Conservation (phyloP, 23 red algal genomes). For the Gracilariopsis chorda region DNA sequence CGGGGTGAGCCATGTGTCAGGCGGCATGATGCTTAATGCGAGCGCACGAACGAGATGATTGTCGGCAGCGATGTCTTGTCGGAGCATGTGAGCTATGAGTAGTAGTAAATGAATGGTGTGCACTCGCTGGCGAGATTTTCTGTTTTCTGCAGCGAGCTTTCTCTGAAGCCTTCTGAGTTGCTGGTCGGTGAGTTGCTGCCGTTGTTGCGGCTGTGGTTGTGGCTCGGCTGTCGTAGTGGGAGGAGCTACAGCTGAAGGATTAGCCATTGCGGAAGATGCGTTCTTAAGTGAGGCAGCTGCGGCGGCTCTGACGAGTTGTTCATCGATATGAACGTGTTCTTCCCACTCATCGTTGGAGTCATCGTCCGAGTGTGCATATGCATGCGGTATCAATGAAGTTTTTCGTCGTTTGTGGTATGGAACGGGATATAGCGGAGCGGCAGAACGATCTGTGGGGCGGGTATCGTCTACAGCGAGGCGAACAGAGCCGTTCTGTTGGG, state of each 20-base stretch:
- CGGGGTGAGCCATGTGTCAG: conserved; percentile 1
- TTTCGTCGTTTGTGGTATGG: conserved; percentile 39
- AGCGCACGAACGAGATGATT: neutral
- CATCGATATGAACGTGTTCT: conserved; percentile 49
- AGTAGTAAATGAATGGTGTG: conserved; percentile 41
- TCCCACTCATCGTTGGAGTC: conserved; percentile 71
- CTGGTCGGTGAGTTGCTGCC: neutral
- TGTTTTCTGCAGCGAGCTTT: neutral
- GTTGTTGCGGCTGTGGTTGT: neutral
- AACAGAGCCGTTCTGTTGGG: no score
- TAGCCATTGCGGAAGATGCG: neutral
- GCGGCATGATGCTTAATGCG: conserved; percentile 11
- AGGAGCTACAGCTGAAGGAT: neutral
- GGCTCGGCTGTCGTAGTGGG: neutral
- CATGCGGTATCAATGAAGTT: conserved; percentile 1
- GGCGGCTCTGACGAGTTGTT: conserved; percentile 1
- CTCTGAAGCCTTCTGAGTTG: neutral
- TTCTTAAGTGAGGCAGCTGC: no score
- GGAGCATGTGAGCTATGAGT: conserved; percentile 13
- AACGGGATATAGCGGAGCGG: neutral
- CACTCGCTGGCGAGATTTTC: neutral
- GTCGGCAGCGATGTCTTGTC: conserved; percentile 41
- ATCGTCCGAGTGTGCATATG: neutral
- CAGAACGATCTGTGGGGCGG: neutral
- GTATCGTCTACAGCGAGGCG: neutral